Percentiles rank a stretch among this genome's conserved stretches.
Evolutionary conservation across 1,139 yeast genomes (phyloP).

Genomic region (Scheffersomyces cryptocercus): DNA sequence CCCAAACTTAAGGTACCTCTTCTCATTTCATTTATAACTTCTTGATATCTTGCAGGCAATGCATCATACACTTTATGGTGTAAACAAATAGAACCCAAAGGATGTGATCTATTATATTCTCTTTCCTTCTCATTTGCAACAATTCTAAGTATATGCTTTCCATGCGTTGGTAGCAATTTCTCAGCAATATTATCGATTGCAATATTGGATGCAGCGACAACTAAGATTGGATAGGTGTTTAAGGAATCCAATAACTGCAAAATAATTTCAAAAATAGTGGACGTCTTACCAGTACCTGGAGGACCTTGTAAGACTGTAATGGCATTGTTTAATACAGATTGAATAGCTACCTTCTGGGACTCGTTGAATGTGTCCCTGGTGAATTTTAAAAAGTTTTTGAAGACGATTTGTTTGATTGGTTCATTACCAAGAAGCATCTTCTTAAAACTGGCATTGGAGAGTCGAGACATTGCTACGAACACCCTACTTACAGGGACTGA

Average conservation of each 20-base stretch:
- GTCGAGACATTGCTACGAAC: slow-evolving; percentile 61
- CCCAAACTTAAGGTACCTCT: slow-evolving; percentile 36
- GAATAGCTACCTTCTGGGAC: slow-evolving; percentile 68
- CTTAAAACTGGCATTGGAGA: slow-evolving; percentile 57
- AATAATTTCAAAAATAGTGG: slow-evolving; percentile 66
- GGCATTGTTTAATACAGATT: slow-evolving; percentile 65
- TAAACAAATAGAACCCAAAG: slow-evolving; percentile 58
- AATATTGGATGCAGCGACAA: slow-evolving; percentile 75
- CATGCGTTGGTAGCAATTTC: slow-evolving; percentile 53
- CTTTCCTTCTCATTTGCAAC: slow-evolving; percentile 61
- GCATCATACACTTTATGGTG: slow-evolving; percentile 60
- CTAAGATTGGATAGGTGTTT: slow-evolving; percentile 63
- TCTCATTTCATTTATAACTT: slow-evolving; percentile 40
- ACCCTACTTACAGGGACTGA: slow-evolving; percentile 64
- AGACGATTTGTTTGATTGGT: slow-evolving; percentile 58
- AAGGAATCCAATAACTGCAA: slow-evolving; percentile 57
- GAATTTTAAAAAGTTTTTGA: slow-evolving; percentile 54
- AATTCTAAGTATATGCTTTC: slow-evolving; percentile 57
- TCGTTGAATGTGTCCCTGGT: slow-evolving; percentile 53
- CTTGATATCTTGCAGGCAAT: slow-evolving; percentile 46
- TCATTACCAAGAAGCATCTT: slow-evolving; percentile 62
- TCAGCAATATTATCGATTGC: slow-evolving; percentile 80
- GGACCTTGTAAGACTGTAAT: slow-evolving; percentile 70
- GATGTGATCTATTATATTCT: slow-evolving; percentile 58
- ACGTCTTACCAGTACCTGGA: slow-evolving; percentile 71